These are phyloP conservation scores for Fusarium miscanthi DNA, from an alignment of 2,329 filamentous ascomycete genomes.

Conservation along the genomic window DNA sequence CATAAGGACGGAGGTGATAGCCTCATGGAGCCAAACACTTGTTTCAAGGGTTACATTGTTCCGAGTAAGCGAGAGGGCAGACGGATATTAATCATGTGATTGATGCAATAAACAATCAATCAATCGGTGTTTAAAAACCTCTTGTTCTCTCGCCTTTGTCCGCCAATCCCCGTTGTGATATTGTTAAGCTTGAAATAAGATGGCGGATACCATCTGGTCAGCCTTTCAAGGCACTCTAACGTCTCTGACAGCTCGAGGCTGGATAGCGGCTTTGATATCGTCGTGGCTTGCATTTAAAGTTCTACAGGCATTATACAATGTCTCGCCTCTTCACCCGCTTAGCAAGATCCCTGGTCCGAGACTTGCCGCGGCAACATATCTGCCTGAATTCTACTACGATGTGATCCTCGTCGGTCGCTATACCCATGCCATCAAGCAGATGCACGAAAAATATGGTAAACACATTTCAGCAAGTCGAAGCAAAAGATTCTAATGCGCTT, in stretches of 20 bases:
- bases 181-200: background rate
- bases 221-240: background rate
- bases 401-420: conserved; percentile 23
- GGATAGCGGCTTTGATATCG: background rate
- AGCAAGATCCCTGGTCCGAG: conserved; percentile 18
- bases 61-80: background rate
- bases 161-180: background rate
- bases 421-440: conserved; percentile 14
- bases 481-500: fast-evolving
- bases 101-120: background rate
- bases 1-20: background rate
- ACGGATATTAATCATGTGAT: background rate
- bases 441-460: conserved; percentile 23
- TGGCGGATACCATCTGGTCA: background rate
- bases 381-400: conserved; percentile 22
- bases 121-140: background rate
- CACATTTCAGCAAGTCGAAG: fast-evolving
- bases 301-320: conserved; percentile 12
- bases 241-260: background rate
- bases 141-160: background rate
- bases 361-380: conserved; percentile 18
- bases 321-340: conserved; percentile 17
- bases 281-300: background rate
- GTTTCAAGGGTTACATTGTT: background rate
- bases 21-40: background rate